A percentile compares a stretch with the other conserved stretches of the same genome.
These are phyloP conservation scores for Shiraia sp. DNA, from an alignment of 2,329 filamentous ascomycete genomes.

Conservation along the genomic window DNA sequence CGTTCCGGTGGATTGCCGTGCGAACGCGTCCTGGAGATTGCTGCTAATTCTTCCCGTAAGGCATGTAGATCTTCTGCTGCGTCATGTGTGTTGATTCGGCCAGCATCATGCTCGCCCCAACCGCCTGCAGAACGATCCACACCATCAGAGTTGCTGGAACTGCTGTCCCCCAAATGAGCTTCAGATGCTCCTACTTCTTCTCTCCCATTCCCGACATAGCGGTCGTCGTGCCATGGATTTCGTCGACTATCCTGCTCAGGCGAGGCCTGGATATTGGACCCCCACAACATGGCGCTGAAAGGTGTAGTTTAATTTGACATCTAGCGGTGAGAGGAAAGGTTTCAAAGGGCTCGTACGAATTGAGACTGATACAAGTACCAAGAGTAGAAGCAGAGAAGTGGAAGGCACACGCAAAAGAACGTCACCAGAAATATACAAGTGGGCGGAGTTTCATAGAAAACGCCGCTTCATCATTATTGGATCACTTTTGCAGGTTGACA, in stretches of 20 bases:
- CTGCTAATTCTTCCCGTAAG: constrained; percentile 59
- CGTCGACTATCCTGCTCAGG: constrained; percentile 28
- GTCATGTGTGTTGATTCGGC: constrained; percentile 55
- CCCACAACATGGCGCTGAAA: constrained; percentile 23
- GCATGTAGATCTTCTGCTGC: constrained; percentile 65
- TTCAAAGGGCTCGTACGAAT: neutral
- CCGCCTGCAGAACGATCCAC: constrained; percentile 48
- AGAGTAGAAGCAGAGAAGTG: neutral
- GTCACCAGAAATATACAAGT: neutral
- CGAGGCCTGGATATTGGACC: constrained; percentile 17
- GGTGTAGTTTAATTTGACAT: neutral
- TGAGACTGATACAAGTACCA: neutral
- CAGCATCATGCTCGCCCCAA: constrained; percentile 66
- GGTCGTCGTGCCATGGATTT: constrained; percentile 43
- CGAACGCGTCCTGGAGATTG: constrained; percentile 52
- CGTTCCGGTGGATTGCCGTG: constrained; percentile 26
- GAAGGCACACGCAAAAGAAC: neutral
- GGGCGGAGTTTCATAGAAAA: too few relatives aligned
- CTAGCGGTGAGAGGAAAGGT: neutral
- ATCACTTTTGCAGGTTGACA: too few relatives aligned
- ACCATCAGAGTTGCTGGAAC: constrained; percentile 27
- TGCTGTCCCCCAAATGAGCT: constrained; percentile 16
- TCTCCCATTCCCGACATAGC: constrained; percentile 20
- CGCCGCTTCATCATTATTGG: too few relatives aligned
- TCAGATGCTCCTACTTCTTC: constrained; percentile 16